A percentile compares a stretch with the other conserved stretches of the same genome.
Evolutionary conservation across 345 rosid species (phyloP).

Genomic region (Boechera retrofracta): DNA sequence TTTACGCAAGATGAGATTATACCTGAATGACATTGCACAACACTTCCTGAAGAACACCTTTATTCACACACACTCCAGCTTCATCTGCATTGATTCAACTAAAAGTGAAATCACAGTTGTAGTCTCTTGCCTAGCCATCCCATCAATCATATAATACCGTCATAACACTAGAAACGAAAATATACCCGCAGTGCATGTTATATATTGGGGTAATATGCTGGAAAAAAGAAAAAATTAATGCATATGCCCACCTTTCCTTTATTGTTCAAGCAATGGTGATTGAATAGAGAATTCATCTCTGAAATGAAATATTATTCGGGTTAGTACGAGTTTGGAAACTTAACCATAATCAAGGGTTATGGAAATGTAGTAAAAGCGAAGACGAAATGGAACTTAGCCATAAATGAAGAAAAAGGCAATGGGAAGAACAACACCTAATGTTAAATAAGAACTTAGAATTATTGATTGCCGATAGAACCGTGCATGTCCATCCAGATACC

Average conservation of each 20-base stretch:
- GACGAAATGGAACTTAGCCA: slow-evolving; percentile 1
- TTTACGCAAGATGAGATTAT: slow-evolving; percentile 29
- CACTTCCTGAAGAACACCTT: slow-evolving; percentile 86
- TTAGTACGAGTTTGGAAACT: slow-evolving; percentile 34
- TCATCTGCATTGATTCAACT: slow-evolving; percentile 56
- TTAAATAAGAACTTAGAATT: slow-evolving; percentile 69
- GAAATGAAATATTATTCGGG: slow-evolving; percentile 34
- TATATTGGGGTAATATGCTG: too few species aligned
- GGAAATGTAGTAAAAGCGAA: neutral
- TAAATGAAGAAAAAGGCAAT: slow-evolving; percentile 3
- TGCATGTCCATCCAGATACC: slow-evolving; percentile 88
- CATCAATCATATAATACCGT: slow-evolving; percentile 32
- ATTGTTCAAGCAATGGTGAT: slow-evolving; percentile 67
- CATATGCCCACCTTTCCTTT: slow-evolving; percentile 68
- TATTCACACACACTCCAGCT: slow-evolving; percentile 53
- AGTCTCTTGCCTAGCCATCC: slow-evolving; percentile 21
- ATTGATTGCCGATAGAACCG: slow-evolving; percentile 79
- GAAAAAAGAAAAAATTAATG: neutral
- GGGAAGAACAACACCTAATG: slow-evolving; percentile 61
- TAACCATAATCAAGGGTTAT: slow-evolving; percentile 11
- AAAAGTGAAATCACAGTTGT: slow-evolving; percentile 3
- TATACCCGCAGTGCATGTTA: neutral
- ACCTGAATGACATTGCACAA: slow-evolving; percentile 83
- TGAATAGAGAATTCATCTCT: slow-evolving; percentile 85
- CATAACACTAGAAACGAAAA: slow-evolving; percentile 6